Evolutionary conservation across 2,329 filamentous ascomycete species (phyloP), one percentile per base, ranked within the genome.

Genomic region (Aspergillus piperis): DNA sequence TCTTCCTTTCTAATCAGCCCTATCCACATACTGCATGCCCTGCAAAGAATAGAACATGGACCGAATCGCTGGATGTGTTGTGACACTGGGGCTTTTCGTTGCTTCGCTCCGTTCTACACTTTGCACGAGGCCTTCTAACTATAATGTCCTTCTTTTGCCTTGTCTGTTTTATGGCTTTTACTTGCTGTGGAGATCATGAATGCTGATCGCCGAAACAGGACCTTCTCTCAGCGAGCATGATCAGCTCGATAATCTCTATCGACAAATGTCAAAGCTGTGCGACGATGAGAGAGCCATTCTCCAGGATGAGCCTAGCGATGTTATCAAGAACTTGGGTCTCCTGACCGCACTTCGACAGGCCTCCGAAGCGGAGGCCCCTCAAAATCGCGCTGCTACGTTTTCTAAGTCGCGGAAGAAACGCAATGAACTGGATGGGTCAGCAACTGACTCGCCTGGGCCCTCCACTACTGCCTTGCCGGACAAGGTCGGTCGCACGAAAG

Each of bases 291-390:
- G 76, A 62, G 75, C 77, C 19, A 80, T 82, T 36, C 74, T 81
- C 36, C 74, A 74, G 59, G 77, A 82, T 53, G 80, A 82, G 59
- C 81, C 80, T 13, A 79, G 80, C 59, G 80, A 82, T 65, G 79
- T 82, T 56, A 78, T 82, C 67, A 82, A 81, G 64, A 82, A 82
- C 60, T 62, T 82, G 54, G 80, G 78, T 32, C 76, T 83, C 52
- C 71, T 83, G 51, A 80, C 76, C 21, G 80, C 80, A 13, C 73
- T 83, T n/a, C 78, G 80, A 51, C 76, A 78, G 39, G 78, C 78
- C 25, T 80, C 76, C 21, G 81, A 82, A 64, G 77, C 78, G 13
- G 80, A 80, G 59, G 75, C 77, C 2, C 74, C 73, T 15, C 66
- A 74, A 21, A 75, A 75, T 38, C 75, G 77, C 42, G 70, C 76